phyloP scores from a whole-genome alignment of 371 early-diverging fungal genomes.

The Mucor saturninus region DNA sequence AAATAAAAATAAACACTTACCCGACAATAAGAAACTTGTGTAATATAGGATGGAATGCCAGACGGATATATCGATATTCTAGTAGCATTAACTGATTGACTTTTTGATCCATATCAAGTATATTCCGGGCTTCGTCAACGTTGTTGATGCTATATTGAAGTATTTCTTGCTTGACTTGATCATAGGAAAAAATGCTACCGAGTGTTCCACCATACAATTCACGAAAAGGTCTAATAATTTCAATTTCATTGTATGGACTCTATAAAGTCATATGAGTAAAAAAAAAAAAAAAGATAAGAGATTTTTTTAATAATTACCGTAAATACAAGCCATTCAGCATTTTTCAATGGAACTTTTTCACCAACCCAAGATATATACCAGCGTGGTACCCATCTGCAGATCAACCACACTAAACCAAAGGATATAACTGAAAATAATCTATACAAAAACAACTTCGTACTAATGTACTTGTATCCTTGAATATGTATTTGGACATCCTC shows the following conservation, averaged over 20 bases:
- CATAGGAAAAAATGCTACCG: slow-evolving; percentile 69
- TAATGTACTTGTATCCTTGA: slow-evolving; percentile 65
- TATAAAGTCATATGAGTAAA: slow-evolving; percentile 17
- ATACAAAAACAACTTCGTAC: slow-evolving; percentile 57
- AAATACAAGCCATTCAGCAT: slow-evolving; percentile 75
- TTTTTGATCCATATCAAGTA: slow-evolving; percentile 44
- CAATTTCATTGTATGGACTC: slow-evolving; percentile 78
- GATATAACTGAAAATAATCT: slow-evolving; percentile 67
- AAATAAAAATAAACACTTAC: slow-evolving; percentile 19
- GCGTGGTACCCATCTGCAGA: slow-evolving; percentile 86
- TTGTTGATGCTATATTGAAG: slow-evolving; percentile 27
- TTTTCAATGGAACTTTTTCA: slow-evolving; percentile 56
- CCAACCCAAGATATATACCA: slow-evolving; percentile 75
- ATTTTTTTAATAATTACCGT: slow-evolving; percentile 41
- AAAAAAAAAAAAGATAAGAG: background rate
- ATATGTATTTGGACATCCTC: slow-evolving; percentile 62
- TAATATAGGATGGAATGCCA: slow-evolving; percentile 82
- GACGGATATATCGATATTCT: slow-evolving; percentile 83
- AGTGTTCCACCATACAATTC: slow-evolving; percentile 72
- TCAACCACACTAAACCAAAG: slow-evolving; percentile 72
- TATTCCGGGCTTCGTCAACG: slow-evolving; percentile 17
- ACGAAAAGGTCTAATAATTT: slow-evolving; percentile 58
- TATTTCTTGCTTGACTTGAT: slow-evolving; percentile 43
- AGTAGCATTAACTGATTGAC: slow-evolving; percentile 58
- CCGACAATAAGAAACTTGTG: slow-evolving; percentile 74